Conservation (phyloP, 2,329 filamentous ascomycete species). For the Alternaria conjuncta region DNA sequence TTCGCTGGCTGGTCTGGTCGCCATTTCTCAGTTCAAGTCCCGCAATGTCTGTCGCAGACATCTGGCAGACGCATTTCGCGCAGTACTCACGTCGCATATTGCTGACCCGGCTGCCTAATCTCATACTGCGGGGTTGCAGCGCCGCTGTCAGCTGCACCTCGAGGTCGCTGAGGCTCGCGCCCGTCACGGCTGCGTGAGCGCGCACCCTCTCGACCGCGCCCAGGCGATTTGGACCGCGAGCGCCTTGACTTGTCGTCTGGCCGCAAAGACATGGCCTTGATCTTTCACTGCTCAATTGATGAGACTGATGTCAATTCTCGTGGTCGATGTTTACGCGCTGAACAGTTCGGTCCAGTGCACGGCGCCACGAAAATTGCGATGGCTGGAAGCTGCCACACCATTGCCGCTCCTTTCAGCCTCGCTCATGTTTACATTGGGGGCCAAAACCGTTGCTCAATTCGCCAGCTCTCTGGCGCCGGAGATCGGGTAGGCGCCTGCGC, state of each 20-base stretch:
- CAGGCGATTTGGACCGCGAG: conserved; percentile 52
- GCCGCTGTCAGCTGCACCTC: conserved; percentile 32
- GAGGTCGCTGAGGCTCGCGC: conserved; percentile 43
- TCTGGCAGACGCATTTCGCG: not conserved
- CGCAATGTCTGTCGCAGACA: conserved; percentile 3
- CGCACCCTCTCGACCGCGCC: conserved; percentile 46
- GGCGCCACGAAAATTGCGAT: conserved; percentile 23
- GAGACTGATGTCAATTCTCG: not conserved
- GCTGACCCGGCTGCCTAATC: conserved; percentile 48
- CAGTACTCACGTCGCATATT: conserved; percentile 44
- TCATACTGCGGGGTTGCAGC: conserved; percentile 49
- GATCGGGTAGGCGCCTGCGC: not conserved
- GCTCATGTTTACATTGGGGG: conserved; percentile 19
- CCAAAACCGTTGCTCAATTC: conserved; percentile 7
- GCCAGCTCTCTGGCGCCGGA: not conserved
- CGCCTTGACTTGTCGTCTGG: conserved; percentile 51
- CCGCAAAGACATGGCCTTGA: conserved; percentile 48
- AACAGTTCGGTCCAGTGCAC: not conserved
- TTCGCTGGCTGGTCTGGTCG: conserved; percentile 36
- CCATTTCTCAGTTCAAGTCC: conserved; percentile 40
- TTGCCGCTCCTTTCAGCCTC: conserved; percentile 14
- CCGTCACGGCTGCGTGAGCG: conserved; percentile 51
- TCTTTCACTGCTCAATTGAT: not conserved
- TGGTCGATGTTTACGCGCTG: conserved; percentile 7
- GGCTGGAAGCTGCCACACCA: conserved; percentile 22